Percentiles rank a stretch among this genome's conserved stretches.
Conservation (phyloP, 768 basidiomycete species). For the Leucosporidium scottii region DNA sequence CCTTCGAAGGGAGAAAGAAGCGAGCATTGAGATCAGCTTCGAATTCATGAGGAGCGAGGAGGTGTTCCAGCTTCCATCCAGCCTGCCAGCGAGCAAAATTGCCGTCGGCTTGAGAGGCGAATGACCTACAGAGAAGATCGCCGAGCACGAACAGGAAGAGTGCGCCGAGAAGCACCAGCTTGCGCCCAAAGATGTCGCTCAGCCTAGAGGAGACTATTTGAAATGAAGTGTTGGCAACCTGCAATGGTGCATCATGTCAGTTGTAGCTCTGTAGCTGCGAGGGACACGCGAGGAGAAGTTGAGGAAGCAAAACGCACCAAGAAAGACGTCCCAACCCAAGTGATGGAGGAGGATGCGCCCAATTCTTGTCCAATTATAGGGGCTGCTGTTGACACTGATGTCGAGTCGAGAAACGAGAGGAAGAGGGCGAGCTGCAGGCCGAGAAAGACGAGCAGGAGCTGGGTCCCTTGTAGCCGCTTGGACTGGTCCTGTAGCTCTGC, state of each 20-base stretch:
- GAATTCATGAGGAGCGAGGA: too few species aligned
- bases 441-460: conserved; percentile 37
- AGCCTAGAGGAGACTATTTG: conserved; percentile 38
- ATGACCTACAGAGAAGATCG: conserved; percentile 31
- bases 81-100: background rate
- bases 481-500: conserved; percentile 3
- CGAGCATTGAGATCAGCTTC: too few species aligned
- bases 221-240: conserved; percentile 34
- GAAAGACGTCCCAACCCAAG: conserved; percentile 41
- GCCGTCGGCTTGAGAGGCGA: background rate
- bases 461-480: background rate
- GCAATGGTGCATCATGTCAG: background rate
- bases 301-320: conserved; percentile 21
- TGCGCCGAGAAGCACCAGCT: conserved; percentile 37
- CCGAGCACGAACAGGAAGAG: conserved; percentile 39
- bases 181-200: conserved; percentile 39
- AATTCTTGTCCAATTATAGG: conserved; percentile 39
- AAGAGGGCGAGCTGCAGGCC: conserved; percentile 39
- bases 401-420: conserved; percentile 39
- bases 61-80: too few species aligned
- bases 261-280: conserved; percentile 26
- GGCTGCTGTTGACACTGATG: conserved; percentile 36
- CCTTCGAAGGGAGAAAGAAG: conserved; percentile 2
- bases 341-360: conserved; percentile 35
- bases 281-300: too few species aligned